Percentiles rank a stretch among this genome's conserved stretches.
Evolutionary conservation across 495 filamentous ascomycete species (phyloP).

Genomic region (Parachaetomium inaequale): DNA sequence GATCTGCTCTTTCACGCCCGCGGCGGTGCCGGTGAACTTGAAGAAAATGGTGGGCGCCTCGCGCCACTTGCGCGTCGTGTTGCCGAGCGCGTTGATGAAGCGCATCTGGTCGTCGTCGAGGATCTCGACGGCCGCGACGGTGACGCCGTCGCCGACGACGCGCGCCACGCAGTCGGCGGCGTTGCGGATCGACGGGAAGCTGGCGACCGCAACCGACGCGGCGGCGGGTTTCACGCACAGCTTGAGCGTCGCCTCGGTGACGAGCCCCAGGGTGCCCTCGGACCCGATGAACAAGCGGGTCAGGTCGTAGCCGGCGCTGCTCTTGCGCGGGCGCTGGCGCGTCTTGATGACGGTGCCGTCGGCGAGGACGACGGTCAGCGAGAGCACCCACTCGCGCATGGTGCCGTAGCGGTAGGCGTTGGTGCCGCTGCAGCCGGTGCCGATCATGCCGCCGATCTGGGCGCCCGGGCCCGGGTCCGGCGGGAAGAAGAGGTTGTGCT

Average conservation of each 20-base stretch:
- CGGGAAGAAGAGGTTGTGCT: slow-evolving; percentile 73
- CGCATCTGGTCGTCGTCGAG: slow-evolving; percentile 93
- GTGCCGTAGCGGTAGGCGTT: slow-evolving; percentile 93
- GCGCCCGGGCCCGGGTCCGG: slow-evolving; percentile 78
- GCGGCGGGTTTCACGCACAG: slow-evolving; percentile 72
- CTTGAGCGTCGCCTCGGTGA: slow-evolving; percentile 77
- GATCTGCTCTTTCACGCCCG: slow-evolving; percentile 79
- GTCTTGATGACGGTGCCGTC: slow-evolving; percentile 93
- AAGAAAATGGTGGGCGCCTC: slow-evolving; percentile 88
- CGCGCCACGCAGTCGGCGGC: slow-evolving; percentile 78
- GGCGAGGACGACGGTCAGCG: slow-evolving; percentile 85
- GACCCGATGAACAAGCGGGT: slow-evolving; percentile 77
- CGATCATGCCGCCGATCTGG: slow-evolving; percentile 95
- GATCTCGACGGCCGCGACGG: slow-evolving; percentile 85
- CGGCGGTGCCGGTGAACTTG: slow-evolving; percentile 80
- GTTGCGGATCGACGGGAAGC: slow-evolving; percentile 71
- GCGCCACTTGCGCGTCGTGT: slow-evolving; percentile 67
- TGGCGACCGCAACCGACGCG: slow-evolving; percentile 78
- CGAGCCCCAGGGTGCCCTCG: slow-evolving; percentile 73
- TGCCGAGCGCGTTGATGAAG: slow-evolving; percentile 78
- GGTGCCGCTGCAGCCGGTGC: slow-evolving; percentile 88
- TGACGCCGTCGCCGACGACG: slow-evolving; percentile 75
- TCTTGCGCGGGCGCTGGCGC: slow-evolving; percentile 70
- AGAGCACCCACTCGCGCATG: slow-evolving; percentile 94
- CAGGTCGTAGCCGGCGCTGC: slow-evolving; percentile 80